Conservation (phyloP, 2,329 filamentous ascomycete genomes). For the Lasiodiplodia sp. region DNA sequence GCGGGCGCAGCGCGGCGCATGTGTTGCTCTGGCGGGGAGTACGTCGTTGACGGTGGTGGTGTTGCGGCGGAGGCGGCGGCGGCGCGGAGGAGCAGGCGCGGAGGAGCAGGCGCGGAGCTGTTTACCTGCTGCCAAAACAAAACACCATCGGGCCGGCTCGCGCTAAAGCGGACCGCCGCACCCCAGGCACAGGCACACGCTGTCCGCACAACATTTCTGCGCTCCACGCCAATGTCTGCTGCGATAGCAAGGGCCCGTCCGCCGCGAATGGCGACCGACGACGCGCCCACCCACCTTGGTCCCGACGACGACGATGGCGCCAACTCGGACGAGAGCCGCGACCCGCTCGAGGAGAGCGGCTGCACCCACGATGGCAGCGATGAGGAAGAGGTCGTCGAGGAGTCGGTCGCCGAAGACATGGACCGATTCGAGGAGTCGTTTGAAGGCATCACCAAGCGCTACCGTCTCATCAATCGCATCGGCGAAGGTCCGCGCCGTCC, state of each 20-base stretch:
- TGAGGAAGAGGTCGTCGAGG: constrained; percentile 68
- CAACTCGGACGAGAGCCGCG: constrained; percentile 56
- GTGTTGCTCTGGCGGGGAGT: constrained; percentile 31
- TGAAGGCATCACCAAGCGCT: constrained; percentile 81
- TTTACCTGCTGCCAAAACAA: constrained; percentile 20
- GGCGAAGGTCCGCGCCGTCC: constrained; percentile 74
- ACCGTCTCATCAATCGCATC: constrained; percentile 93
- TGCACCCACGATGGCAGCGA: constrained; percentile 52
- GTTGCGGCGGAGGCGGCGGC: constrained; percentile 31
- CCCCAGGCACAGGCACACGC: constrained; percentile 2
- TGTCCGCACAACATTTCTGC: not conserved
- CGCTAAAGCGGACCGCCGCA: not conserved
- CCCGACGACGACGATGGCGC: not conserved
- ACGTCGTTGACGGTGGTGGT: constrained; percentile 34
- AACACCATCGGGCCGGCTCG: constrained; percentile 12
- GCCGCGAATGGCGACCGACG: constrained; percentile 12
- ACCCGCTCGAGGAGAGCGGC: constrained; percentile 59
- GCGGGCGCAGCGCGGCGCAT: constrained; percentile 32
- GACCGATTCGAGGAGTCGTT: constrained; percentile 82
- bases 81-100: constrained; percentile 26
- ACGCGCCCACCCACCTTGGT: not conserved
- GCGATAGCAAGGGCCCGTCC: constrained; percentile 11
- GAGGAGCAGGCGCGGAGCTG: constrained; percentile 7
- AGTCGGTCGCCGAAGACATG: constrained; percentile 76
- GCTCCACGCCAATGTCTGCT: constrained; percentile 6